Percentiles rank a stretch among this genome's conserved stretches.
phyloP scores from a whole-genome alignment of 148 eudicot species.

The Rhododendron ferrugineum region DNA sequence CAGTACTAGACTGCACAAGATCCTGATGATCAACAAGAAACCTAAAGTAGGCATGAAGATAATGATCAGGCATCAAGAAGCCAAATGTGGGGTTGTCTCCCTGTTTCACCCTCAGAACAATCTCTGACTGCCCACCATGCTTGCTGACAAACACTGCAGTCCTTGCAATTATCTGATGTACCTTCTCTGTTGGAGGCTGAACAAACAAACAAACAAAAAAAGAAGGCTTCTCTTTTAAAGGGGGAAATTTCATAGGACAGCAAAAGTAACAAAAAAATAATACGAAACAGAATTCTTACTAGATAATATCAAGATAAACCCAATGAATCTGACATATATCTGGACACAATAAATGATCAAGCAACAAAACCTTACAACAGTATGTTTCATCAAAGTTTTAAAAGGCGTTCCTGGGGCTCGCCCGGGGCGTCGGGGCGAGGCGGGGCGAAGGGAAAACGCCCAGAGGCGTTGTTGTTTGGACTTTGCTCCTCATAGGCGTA shows the following conservation, averaged over 20 bases:
- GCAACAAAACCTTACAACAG: slow-evolving; percentile 30
- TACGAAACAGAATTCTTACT: slow-evolving; percentile 4
- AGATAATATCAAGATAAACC: slow-evolving; percentile 13
- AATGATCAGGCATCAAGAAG: slow-evolving; percentile 92
- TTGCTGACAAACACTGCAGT: slow-evolving; percentile 83
- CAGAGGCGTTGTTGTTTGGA: too few relatives aligned
- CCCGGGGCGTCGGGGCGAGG: too few relatives aligned
- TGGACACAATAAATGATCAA: slow-evolving; percentile 26
- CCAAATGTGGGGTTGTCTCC: slow-evolving; percentile 98
- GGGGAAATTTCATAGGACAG: not conserved
- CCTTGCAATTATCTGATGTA: slow-evolving; percentile 95
- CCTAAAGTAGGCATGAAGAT: slow-evolving; percentile 91
- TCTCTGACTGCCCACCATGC: slow-evolving; percentile 96
- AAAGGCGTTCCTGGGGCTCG: too few relatives aligned
- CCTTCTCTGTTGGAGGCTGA: slow-evolving; percentile 91
- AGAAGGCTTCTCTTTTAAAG: slow-evolving; percentile 14
- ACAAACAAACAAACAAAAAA: slow-evolving; percentile 21
- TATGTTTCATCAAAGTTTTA: slow-evolving; percentile 44
- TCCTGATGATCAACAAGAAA: slow-evolving; percentile 82
- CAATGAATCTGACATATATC: slow-evolving; percentile 25
- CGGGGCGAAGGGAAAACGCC: too few relatives aligned
- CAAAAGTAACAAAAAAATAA: slow-evolving; percentile 2
- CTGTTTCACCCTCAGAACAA: slow-evolving; percentile 89
- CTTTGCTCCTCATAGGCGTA: too few relatives aligned
- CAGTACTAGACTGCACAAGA: slow-evolving; percentile 47